Percentiles rank a stretch among this genome's conserved stretches.
phyloP scores from a whole-genome alignment of 345 rosid genomes.

The Hypericum androsaemum region DNA sequence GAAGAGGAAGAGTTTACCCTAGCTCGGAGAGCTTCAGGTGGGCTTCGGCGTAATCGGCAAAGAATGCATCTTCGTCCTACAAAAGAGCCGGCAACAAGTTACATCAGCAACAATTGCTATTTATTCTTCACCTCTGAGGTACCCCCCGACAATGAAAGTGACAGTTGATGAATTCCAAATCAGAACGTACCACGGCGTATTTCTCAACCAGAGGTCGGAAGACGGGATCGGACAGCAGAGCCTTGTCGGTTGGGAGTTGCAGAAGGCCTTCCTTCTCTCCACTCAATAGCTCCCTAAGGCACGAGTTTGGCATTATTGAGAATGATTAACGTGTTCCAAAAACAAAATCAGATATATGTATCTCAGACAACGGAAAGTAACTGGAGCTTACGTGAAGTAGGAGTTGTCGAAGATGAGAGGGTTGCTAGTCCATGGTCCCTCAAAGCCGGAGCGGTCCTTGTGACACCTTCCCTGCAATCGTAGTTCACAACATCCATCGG shows the following conservation, averaged over 20 bases:
- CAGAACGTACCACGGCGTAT: constrained; percentile 57
- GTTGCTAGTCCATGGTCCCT: constrained; percentile 85
- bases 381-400: constrained; percentile 60
- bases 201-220: constrained; percentile 87
- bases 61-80: constrained; percentile 94
- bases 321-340: no score
- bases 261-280: constrained; percentile 84
- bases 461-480: constrained; percentile 72
- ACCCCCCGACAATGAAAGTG: no score
- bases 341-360: no score
- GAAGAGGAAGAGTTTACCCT: constrained; percentile 37
- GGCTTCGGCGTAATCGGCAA: constrained; percentile 68
- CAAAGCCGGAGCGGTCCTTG: constrained; percentile 96
- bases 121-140: background rate
- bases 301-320: background rate
- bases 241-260: constrained; percentile 73
- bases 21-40: constrained; percentile 91
- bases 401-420: constrained; percentile 88
- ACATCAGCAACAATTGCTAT: no score
- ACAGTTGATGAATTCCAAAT: background rate
- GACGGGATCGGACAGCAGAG: constrained; percentile 67
- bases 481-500: background rate
- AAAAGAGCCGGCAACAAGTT: background rate
- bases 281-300: constrained; percentile 60
- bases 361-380: background rate